Evolutionary conservation across 345 rosid genomes (phyloP).

Genomic region (Arabis alpina): DNA sequence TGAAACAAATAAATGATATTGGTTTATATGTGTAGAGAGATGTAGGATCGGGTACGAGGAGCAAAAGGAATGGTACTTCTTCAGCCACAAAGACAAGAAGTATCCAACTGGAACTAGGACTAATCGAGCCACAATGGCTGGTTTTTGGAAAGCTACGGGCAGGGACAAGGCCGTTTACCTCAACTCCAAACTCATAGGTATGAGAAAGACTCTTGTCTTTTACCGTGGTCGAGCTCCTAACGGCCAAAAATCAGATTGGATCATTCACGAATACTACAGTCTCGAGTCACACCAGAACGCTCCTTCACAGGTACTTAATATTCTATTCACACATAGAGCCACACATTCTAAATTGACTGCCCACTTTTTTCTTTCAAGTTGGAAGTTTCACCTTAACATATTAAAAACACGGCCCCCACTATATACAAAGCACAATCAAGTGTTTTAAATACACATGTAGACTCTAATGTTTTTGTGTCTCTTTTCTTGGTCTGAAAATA

Average conservation of each 20-base stretch:
- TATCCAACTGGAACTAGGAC: constrained; percentile 98
- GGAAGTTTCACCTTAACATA: constrained; percentile 8
- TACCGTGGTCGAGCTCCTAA: constrained; percentile 98
- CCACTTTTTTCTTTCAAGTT: constrained; percentile 5
- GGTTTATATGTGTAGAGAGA: constrained; percentile 55
- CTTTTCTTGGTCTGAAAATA: constrained; percentile 10
- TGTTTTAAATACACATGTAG: background rate
- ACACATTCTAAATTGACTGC: background rate
- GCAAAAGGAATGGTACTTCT: constrained; percentile 98
- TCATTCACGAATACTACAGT: constrained; percentile 88
- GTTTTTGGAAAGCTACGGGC: constrained; percentile 99
- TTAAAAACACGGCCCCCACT: background rate
- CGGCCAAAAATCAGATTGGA: constrained; percentile 95
- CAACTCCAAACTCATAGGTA: constrained; percentile 84
- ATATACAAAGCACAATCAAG: background rate
- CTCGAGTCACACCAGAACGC: constrained; percentile 88
- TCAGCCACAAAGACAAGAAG: constrained; percentile 96
- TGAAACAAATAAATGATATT: constrained; percentile 3
- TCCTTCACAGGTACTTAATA: constrained; percentile 70
- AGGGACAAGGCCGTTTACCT: constrained; percentile 90
- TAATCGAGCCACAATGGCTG: constrained; percentile 91
- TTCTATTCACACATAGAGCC: background rate
- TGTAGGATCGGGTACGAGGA: constrained; percentile 93
- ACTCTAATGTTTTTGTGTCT: background rate
- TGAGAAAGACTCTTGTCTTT: constrained; percentile 98